phyloP scores from a whole-genome alignment of 163 green algal genomes.

The Picocystis sp. region DNA sequence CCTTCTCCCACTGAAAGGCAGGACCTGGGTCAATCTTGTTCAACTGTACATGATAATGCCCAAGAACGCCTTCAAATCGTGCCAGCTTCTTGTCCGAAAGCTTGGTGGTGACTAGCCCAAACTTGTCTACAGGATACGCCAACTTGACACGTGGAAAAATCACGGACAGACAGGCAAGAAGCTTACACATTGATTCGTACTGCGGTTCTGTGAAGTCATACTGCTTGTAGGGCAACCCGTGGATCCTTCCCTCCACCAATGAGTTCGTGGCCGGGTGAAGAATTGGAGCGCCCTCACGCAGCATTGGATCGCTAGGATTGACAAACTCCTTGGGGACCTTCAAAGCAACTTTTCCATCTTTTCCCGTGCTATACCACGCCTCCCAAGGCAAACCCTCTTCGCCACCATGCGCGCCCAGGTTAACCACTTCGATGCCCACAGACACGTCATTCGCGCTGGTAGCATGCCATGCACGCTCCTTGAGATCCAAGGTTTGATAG shows the following conservation, averaged over 20 bases:
- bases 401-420: background rate
- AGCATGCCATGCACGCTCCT: slow-evolving; percentile 8
- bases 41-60: slow-evolving; percentile 9
- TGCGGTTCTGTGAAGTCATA: background rate
- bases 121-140: no score
- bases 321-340: no score
- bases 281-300: background rate
- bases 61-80: slow-evolving; percentile 3
- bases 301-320: no score
- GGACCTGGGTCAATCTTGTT: slow-evolving; percentile 16
- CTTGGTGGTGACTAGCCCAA: background rate
- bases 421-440: slow-evolving; percentile 4
- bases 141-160: no score
- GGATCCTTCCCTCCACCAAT: background rate
- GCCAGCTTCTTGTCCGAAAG: background rate
- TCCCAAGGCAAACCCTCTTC: background rate
- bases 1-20: no score
- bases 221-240: background rate
- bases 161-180: background rate
- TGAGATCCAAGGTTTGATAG: slow-evolving; percentile 9
- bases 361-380: no score
- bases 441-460: slow-evolving; percentile 6
- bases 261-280: no score
- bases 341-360: no score
- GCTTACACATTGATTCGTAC: background rate